Evolutionary conservation across 345 rosid species (phyloP), one percentile per base, ranked within the genome.

Genomic region (Euphorbia pulcherrima): DNA sequence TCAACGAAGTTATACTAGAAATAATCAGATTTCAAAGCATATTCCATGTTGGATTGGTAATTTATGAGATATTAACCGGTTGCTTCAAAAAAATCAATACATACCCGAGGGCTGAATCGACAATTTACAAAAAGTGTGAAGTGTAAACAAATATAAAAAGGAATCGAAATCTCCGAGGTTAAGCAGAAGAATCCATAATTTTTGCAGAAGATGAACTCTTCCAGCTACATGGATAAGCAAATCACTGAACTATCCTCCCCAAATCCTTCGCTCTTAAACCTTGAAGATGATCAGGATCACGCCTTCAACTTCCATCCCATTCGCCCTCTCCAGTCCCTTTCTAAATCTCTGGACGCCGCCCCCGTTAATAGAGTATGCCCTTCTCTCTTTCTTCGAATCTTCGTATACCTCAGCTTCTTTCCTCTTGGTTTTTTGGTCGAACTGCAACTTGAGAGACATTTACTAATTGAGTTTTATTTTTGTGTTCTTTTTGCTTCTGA

Each of bases 151-250:
- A 23, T 2, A 53, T 53, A 8, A 0, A 4, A 5, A 21, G 57
- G 23, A 21, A 12, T 58, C 39, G 40, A n/a, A 18, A 14, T 29
- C 39, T 18, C 62, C 37, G 24, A 30, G n/a, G n/a, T n/a, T 3
- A 13, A 6, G 39, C 41, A 13, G 11, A 59, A 3, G 63, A 59
- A 18, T 35, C 17, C 8, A 35, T 35, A 7, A 20, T 35, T 60
- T n/a, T 6, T 8, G 23, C 17, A n/a, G 14, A 40, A 33, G 54
- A 80, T 80, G 80, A 73, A 73, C 69, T 70, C 84, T 7, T 67
- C 81, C 58, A 73, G 68, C 33, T 79, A 44, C 53, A 78, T 69
- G 82, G 85, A 77, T 23, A 79, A 82, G 77, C 75, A 58, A 57
- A 56, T 74, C 48, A 72, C 79, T 6, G 69, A 66, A 44, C 79